Conservation (phyloP, 495 filamentous ascomycete genomes). For the Aspergillus cristatus region DNA sequence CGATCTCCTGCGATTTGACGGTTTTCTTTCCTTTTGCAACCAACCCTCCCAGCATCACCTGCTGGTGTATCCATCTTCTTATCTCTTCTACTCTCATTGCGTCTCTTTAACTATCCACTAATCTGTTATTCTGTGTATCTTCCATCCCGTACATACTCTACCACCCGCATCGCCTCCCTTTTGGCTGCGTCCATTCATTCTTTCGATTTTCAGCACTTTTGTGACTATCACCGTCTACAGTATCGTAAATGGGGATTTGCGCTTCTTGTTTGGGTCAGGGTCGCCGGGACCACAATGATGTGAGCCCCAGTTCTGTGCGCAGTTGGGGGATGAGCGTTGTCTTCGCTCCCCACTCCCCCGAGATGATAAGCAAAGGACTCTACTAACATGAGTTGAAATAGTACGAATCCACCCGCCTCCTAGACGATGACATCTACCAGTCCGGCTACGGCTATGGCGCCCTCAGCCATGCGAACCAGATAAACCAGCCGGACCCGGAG, state of each 20-base stretch:
- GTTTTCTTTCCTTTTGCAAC: background rate
- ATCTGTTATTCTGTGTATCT: background rate
- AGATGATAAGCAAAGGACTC: conserved; percentile 5
- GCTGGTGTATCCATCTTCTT: conserved; percentile 3
- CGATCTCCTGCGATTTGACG: background rate
- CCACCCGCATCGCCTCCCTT: background rate
- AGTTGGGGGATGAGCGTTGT: background rate
- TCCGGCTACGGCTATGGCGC: conserved; percentile 39
- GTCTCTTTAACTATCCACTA: conserved; percentile 5
- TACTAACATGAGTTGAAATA: conserved; percentile 19
- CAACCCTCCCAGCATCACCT: conserved; percentile 5
- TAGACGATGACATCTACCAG: conserved; percentile 45
- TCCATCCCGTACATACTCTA: background rate
- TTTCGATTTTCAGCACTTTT: conserved; percentile 16
- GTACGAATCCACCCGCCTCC: conserved; percentile 42
- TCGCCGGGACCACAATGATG: conserved; percentile 37
- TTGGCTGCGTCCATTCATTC: conserved; percentile 9
- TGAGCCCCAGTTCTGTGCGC: conserved; percentile 17
- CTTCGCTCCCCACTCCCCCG: conserved; percentile 5
- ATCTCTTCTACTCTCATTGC: background rate
- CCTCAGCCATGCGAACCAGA: conserved; percentile 28
- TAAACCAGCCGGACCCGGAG: conserved; percentile 39
- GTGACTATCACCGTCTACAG: conserved; percentile 6
- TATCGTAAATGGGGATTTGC: conserved; percentile 40
- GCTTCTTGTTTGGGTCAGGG: conserved; percentile 41